Base-by-base conservation (phyloP, 116 monocot genomes). In the Papilionanthe hybrid region DNA sequence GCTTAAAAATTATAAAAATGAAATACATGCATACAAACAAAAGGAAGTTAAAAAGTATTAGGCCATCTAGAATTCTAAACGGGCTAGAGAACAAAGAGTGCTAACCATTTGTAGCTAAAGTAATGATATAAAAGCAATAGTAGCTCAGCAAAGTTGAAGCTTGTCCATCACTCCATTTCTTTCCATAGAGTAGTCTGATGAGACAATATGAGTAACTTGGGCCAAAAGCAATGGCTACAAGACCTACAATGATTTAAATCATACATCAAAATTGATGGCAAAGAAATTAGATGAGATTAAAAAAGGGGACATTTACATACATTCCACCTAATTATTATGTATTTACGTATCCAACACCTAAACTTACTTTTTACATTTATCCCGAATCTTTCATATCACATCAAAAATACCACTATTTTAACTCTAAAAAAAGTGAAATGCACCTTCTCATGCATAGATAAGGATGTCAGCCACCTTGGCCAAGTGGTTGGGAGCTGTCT, bases 31-130 rank as follows among this genome's bases (percentile, higher is more conserved):
- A 53, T 53, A 22, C 63, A 63, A 63, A 9, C 8, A 63, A 63
- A 63, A 63, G 25, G 9, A 63, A 63, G 53, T 9, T 63, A 63
- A 22, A 9, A 23, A 18, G 20, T 57, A 5, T 0, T 4, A 53
- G 13, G 37, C 15, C 5, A 32, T 69, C 0, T 30, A 22, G 15
- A 30, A 69, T 30, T 30, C 32, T 28, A 68, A 9, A 69, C 1
- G 19, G 12, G 63, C 25, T 60, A 60, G 4, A 53, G 15, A 53
- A 23, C 60, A 72, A 75, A 17, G 1, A 55, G 22, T 65, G 82
- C 89, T 81, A 48, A 96, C 96, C 96, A 88, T 96, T 96, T 91
- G 94, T 88, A 27, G 96, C 96, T 80, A 96, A 85, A 58, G 82
- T 55, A 71, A 94, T 89, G 47, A 96, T 80, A 85, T 94, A 96